Evolutionary conservation across 352 stramenopile species (phyloP), one percentile per base, ranked within the genome.

Genomic region (Phytophthora uliginosa): DNA sequence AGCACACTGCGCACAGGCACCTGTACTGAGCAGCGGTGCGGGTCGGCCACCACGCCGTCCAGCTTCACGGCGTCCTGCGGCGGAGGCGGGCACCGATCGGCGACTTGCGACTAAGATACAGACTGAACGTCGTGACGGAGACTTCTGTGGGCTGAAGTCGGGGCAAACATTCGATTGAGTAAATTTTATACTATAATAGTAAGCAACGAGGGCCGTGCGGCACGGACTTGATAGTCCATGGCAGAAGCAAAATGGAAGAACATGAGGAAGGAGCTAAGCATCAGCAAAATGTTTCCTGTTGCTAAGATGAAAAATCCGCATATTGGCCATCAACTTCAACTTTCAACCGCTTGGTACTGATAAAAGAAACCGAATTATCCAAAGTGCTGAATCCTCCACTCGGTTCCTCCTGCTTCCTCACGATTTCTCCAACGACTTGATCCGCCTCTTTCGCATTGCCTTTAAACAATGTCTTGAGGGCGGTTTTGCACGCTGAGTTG

Each of bases 401-500:
- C 33, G 59, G 59, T 57, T 42, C 36, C 10, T 17, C 17, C 36
- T 45, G 20, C 59, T 57, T 66, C 22, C 13, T 15, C 13, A 52
- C 28, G 12, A 66, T 50, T 66, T 57, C 47, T 48, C 33, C 47
- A 26, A 50, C n/a, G n/a, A 17, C n/a, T 24, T 51, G 1, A n/a
- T 66, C 59, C 18, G 42, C 36, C 1, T 42, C 12, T 42, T 42
- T 15, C 36, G 15, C 47, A 22, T 48, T n/a, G 45, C 59, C 59
- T 47, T 65, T 7, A 59, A 67, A 17, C 26, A 73, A 28, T 53
- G 66, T 73, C 31, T 73, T 73, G 28, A 76, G 57, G 13, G 72
- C 67, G 4, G 62, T 70, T 70, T 73, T 76, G 51, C 51, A 68
- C 33, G 62, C 62, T 54, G 72, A 76, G 47, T 79, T 76, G 52